Conservation (phyloP, 331 rosid species). For the Cydonia oblonga region DNA sequence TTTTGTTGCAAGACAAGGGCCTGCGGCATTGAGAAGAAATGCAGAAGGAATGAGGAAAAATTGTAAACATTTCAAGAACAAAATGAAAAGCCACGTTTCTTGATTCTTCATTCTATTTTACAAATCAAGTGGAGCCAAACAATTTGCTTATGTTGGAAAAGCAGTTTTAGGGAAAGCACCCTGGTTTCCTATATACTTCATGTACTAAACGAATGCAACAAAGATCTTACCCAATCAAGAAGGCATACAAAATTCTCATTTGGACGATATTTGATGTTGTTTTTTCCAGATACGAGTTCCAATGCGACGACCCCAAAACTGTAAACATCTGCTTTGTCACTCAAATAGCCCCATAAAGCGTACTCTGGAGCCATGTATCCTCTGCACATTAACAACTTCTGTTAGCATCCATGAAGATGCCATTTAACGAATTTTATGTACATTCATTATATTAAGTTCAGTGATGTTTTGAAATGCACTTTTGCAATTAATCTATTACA, state of each 20-base stretch:
- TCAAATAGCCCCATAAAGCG: constrained; percentile 39
- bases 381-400: constrained; percentile 1
- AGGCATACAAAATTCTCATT: constrained; percentile 34
- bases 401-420: neutral
- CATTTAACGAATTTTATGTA: neutral
- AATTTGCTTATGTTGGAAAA: neutral
- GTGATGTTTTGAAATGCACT: neutral
- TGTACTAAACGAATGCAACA: neutral
- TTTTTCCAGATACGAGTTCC: constrained; percentile 37
- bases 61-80: neutral
- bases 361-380: constrained; percentile 18
- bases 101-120: neutral
- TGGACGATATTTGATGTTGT: constrained; percentile 29
- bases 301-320: constrained; percentile 44
- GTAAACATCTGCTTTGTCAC: constrained; percentile 40
- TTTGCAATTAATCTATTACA: neutral
- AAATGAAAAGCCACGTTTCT: neutral
- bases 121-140: neutral
- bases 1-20: constrained; percentile 22
- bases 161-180: neutral
- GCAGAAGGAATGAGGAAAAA: neutral
- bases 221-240: constrained; percentile 35
- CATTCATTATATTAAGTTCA: too few species aligned
- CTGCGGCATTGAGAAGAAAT: constrained; percentile 12
- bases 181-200: neutral